A percentile compares a stretch with the other conserved stretches of the same genome.
phyloP scores from a whole-genome alignment of 2,329 filamentous ascomycete species.

The Claviceps paspali region DNA sequence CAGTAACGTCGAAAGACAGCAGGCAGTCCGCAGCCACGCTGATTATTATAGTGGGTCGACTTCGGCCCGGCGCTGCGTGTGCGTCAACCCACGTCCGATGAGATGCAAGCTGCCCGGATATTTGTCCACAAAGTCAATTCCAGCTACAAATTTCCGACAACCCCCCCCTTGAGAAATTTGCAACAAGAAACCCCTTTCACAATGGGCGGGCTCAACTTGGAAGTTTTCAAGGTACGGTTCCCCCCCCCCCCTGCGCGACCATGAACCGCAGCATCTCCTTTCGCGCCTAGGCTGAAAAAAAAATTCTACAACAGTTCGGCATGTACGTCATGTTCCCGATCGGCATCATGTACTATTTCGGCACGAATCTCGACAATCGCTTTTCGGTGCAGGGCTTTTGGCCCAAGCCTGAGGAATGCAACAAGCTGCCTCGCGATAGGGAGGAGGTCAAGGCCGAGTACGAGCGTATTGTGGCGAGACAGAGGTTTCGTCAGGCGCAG shows the following conservation, averaged over 20 bases:
- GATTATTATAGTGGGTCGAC: background rate
- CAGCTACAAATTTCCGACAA: background rate
- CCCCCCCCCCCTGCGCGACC: background rate
- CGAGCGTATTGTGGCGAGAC: conserved; percentile 47
- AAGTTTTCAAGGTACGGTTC: conserved; percentile 75
- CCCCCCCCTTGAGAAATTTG: no score
- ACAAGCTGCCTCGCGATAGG: conserved; percentile 59
- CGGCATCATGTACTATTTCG: conserved; percentile 99
- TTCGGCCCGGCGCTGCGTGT: background rate
- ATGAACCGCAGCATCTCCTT: background rate
- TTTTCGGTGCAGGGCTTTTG: conserved; percentile 88
- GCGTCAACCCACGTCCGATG: background rate
- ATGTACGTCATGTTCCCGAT: conserved; percentile 99
- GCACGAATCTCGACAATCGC: conserved; percentile 86
- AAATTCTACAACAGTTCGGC: conserved; percentile 56
- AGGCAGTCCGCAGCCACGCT: no score
- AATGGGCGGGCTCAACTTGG: conserved; percentile 77
- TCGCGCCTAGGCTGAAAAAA: background rate
- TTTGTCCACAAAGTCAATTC: background rate
- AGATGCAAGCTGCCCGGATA: background rate
- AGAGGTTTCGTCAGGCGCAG: conserved; percentile 59
- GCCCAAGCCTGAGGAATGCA: conserved; percentile 67
- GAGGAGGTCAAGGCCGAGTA: conserved; percentile 78
- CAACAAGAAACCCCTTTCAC: conserved; percentile 9
- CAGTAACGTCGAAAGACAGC: no score